A percentile compares a stretch with the other conserved stretches of the same genome.
Conservation (phyloP, 2,329 filamentous ascomycete species). For the Fusarium secorum region DNA sequence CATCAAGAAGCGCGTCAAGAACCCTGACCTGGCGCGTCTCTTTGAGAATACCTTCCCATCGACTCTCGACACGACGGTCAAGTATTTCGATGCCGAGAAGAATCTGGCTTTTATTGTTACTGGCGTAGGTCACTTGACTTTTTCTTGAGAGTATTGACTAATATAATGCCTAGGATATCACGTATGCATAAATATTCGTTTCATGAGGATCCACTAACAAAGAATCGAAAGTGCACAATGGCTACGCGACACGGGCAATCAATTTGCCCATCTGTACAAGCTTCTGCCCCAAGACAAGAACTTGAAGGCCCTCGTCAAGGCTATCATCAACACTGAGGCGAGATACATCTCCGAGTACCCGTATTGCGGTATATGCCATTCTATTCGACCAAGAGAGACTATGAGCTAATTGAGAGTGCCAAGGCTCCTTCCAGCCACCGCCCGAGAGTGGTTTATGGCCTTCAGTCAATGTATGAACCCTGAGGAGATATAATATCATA, state of each 20-base stretch:
- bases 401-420: not conserved
- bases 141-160: not conserved
- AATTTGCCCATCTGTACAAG: slow-evolving; percentile 24
- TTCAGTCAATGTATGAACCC: slow-evolving; percentile 1
- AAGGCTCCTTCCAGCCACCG: slow-evolving; percentile 16
- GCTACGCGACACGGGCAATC: slow-evolving; percentile 16
- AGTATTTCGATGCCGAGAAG: slow-evolving; percentile 8
- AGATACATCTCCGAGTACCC: slow-evolving; percentile 18
- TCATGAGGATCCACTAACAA: not conserved
- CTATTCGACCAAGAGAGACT: accelerated
- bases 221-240: not conserved
- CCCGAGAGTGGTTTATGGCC: slow-evolving; percentile 16
- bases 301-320: slow-evolving; percentile 8
- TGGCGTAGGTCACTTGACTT: not conserved
- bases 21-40: slow-evolving; percentile 14
- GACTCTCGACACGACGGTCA: slow-evolving; percentile 15
- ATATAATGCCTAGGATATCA: not conserved
- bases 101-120: slow-evolving; percentile 20
- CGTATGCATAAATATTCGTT: not conserved
- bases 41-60: slow-evolving; percentile 25
- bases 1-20: slow-evolving; percentile 16
- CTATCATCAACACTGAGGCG: slow-evolving; percentile 21
- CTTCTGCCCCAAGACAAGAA: slow-evolving; percentile 9
- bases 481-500: not conserved
- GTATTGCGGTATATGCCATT: slow-evolving; percentile 1